Base-by-base conservation (phyloP, 805 yeast genomes). In the Ogataea ramenticola region DNA sequence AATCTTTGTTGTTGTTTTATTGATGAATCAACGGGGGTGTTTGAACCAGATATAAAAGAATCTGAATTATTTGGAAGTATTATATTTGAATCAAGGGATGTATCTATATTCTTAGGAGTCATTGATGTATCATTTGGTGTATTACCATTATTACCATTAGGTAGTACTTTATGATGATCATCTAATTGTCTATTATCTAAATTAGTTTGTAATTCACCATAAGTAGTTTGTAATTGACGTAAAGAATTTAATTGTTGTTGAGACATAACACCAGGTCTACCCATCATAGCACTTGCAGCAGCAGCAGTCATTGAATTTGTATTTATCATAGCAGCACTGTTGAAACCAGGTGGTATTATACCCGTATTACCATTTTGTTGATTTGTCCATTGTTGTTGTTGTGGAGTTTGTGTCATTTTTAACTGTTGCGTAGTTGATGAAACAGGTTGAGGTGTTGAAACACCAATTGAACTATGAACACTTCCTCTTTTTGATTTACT, bases 151-250 rank as follows among this genome's bases (percentile, higher is more conserved):
- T 10, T 24, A 24, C 27, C 27, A 24, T 10, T 24, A 10, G 39
- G 51, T 43, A 40, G 49, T 19, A 34, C 49, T 33, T 43, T 48
- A 14, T 49, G 44, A 33, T 52, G 55, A n/a, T 51, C 55, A 26
- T 49, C 52, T 17, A 50, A 38, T 36, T 55, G 59, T 29, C 48
- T 45, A 21, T n/a, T n/a, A n/a, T 50, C 43, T 6, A 57, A 46
- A 39, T 55, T 55, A 29, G 41, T 54, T 36, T 60, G 62, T 11
- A 58, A 40, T 22, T 48, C 54, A 8, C 64, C 63, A 43, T 60
- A 60, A 2, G 64, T 57, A 19, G 57, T 56, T 42, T 58, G 63
- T 19, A 60, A 43, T 40, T 60, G 63, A 37, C 57, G 54, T 16
- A 60, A 27, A 4, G 60, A 54, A 10, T 53, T 53, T 10, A 50